phyloP scores from a whole-genome alignment of 768 basidiomycete genomes.

The Macrolepiota fuliginosa region DNA sequence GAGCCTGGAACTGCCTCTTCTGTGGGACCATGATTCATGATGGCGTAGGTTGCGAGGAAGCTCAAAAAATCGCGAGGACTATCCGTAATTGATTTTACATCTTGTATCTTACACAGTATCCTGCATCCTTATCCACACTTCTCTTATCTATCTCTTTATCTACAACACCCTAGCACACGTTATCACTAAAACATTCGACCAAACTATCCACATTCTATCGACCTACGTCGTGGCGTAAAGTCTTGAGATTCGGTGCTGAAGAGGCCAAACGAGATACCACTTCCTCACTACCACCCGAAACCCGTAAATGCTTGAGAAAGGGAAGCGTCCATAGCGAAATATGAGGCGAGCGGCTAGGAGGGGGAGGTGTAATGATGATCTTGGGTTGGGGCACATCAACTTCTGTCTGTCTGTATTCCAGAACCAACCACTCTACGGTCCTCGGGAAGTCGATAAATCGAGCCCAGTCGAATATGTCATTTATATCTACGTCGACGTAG shows the following conservation, averaged over 20 bases:
- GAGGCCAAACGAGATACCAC: constrained; percentile 4
- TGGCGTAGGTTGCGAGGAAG: constrained; percentile 22
- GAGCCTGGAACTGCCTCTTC: constrained; percentile 24
- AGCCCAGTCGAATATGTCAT: constrained; percentile 20
- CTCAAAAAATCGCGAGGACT: not conserved
- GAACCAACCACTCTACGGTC: constrained; percentile 13
- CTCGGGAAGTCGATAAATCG: constrained; percentile 20
- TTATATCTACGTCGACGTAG: constrained; percentile 19
- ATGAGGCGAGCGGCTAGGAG: not conserved
- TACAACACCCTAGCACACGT: not conserved
- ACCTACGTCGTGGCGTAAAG: not conserved
- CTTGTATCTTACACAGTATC: not conserved
- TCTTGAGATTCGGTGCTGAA: constrained; percentile 1
- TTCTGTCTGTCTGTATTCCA: constrained; percentile 16
- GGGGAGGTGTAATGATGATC: constrained; percentile 1
- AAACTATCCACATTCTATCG: not conserved
- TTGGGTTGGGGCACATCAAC: not conserved
- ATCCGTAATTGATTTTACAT: not conserved
- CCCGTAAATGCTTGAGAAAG: constrained; percentile 4
- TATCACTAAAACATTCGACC: not conserved
- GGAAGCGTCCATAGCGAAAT: constrained; percentile 7
- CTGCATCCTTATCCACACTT: not conserved
- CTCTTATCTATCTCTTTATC: not conserved
- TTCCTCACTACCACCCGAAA: constrained; percentile 10
- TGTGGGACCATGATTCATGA: constrained; percentile 27